Conservation (phyloP, 2,329 filamentous ascomycete species). For the Penicillium sclerotiorum region DNA sequence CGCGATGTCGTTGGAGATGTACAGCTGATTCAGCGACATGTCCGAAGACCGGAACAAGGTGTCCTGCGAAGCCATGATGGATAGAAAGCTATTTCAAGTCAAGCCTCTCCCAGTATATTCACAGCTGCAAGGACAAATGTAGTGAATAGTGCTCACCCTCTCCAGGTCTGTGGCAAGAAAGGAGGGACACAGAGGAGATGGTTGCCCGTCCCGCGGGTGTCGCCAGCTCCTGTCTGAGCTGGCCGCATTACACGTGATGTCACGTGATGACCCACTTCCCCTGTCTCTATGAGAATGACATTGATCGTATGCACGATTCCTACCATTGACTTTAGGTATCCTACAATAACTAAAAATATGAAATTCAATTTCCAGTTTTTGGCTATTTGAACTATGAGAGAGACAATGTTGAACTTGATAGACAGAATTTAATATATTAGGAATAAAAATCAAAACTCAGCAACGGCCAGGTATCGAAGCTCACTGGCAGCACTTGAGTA, state of each 20-base stretch:
- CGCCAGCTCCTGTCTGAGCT: slow-evolving; percentile 8
- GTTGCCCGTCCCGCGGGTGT: background rate
- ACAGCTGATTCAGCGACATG: slow-evolving; percentile 99
- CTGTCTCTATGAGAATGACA: too few species aligned
- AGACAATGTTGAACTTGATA: too few species aligned
- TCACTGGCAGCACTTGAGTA: too few species aligned
- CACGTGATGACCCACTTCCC: slow-evolving; percentile 7
- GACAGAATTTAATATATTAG: too few species aligned
- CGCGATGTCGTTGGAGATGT: slow-evolving; percentile 98
- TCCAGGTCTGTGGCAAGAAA: slow-evolving; percentile 13
- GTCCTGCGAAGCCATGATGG: slow-evolving; percentile 69
- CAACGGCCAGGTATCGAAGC: too few species aligned
- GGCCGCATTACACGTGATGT: slow-evolving; percentile 24
- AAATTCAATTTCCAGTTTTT: too few species aligned
- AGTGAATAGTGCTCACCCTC: background rate
- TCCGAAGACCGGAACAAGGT: slow-evolving; percentile 99
- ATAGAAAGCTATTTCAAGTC: slow-evolving; percentile 24
- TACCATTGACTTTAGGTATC: too few species aligned
- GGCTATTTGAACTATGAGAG: too few species aligned
- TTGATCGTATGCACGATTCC: too few species aligned
- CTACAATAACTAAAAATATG: too few species aligned
- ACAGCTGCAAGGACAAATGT: slow-evolving; percentile 4
- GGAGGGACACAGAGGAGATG: slow-evolving; percentile 18
- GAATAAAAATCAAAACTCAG: too few species aligned
- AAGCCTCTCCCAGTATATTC: slow-evolving; percentile 20